Evolutionary conservation across 495 filamentous ascomycete species (phyloP), one percentile per base, ranked within the genome.

Genomic region (Rusavskia elegans): DNA sequence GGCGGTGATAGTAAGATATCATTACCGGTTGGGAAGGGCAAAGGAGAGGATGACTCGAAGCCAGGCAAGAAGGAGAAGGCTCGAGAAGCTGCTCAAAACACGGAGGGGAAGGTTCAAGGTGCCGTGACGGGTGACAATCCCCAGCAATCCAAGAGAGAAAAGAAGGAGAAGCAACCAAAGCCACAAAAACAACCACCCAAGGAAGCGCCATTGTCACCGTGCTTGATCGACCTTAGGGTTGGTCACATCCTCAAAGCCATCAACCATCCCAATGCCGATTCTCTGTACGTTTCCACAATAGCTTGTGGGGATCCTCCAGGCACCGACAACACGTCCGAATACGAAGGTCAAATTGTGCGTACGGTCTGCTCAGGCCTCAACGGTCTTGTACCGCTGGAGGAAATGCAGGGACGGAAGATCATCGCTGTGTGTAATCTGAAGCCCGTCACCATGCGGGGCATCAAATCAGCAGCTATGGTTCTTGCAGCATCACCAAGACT

Each of bases 361-460:
- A 97, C 92, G 6, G 90, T 98, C 14, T 97, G 93, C 76, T 96
- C 90, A 3, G 92, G 92, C 23, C 71, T 98, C 53, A 95, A 95
- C 66, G 93, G 93, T 1, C 75, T 97, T 17, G 67, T 98, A 2
- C 92, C 92, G 0, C 74, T 98, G 49, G 86, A 81, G 67, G 88
- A 94, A 67, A 95, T 98, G 93, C 92, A 98, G 66, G 80, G 76
- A 61, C 84, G 93, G 60, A 94, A 90, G 73, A 87, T 98, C 45
- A 79, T 97, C 40, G 84, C 86, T 11, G 89, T 98, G 21, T 93
- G 87, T 73, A 98, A 98, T 67, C 74, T 98, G 59, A 98, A 98
- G 77, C 92, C 92, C 11, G 92, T 95, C 57, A 96, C 90, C 60
- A 97, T 98, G 92, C 82, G 93, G 37, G 90, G 93, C 52, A 85